phyloP scores from a whole-genome alignment of 2,329 filamentous ascomycete species.

The Talaromyces sp. region DNA sequence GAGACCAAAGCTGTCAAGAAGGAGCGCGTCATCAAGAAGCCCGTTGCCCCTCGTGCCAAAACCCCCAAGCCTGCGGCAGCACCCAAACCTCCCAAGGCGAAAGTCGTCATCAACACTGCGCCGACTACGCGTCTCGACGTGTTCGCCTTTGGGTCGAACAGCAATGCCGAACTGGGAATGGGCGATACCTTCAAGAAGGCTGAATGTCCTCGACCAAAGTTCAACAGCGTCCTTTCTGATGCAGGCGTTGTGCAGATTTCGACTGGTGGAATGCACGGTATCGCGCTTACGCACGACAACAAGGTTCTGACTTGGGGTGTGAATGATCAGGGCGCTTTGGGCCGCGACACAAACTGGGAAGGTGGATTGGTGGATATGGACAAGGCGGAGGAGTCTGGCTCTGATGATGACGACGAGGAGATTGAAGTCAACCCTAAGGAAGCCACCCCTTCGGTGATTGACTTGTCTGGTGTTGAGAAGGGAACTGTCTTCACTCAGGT shows the following conservation, averaged over 20 bases:
- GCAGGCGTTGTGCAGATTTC: slow-evolving; percentile 65
- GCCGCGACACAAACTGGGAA: slow-evolving; percentile 65
- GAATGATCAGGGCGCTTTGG: slow-evolving; percentile 73
- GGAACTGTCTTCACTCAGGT: slow-evolving; percentile 58
- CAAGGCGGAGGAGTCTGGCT: slow-evolving; percentile 52
- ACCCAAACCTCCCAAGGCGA: slow-evolving; percentile 24
- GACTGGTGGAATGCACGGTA: slow-evolving; percentile 72
- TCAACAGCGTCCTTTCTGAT: slow-evolving; percentile 57
- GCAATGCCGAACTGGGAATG: slow-evolving; percentile 72
- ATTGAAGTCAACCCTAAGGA: slow-evolving; percentile 57
- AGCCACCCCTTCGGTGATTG: slow-evolving; percentile 54
- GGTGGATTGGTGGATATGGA: slow-evolving; percentile 58
- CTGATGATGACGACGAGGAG: slow-evolving; percentile 50
- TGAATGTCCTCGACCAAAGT: slow-evolving; percentile 67
- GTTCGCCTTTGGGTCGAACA: slow-evolving; percentile 72
- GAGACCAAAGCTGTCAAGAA: slow-evolving; percentile 6
- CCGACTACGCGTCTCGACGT: slow-evolving; percentile 58
- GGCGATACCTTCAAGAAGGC: slow-evolving; percentile 60
- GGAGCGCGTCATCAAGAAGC: slow-evolving; percentile 17
- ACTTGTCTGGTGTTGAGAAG: slow-evolving; percentile 50
- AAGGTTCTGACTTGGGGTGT: slow-evolving; percentile 78
- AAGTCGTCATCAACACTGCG: slow-evolving; percentile 55
- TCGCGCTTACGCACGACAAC: slow-evolving; percentile 70
- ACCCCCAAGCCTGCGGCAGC: slow-evolving; percentile 15
- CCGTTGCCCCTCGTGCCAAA: slow-evolving; percentile 9